Percentiles rank a stretch among this genome's conserved stretches.
These are phyloP conservation scores for Mycosarcoma mackinlayi DNA, from an alignment of 1,284 basidiomycete genomes.

Conservation along the genomic window DNA sequence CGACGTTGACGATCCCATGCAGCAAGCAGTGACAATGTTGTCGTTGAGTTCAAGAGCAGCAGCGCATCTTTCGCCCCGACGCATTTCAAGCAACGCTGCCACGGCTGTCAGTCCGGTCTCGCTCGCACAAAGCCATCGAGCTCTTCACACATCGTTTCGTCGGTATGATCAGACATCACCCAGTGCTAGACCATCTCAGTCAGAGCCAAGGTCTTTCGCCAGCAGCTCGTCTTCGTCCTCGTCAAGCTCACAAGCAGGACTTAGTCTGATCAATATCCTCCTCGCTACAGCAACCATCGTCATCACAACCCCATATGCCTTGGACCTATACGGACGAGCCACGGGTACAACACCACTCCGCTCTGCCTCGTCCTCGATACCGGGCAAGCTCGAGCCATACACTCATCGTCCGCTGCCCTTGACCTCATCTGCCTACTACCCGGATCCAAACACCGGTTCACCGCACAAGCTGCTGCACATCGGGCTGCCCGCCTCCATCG, in stretches of 20 bases:
- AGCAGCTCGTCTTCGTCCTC: constrained; percentile 14
- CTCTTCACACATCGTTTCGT: constrained; percentile 16
- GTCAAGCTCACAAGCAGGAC: neutral
- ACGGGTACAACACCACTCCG: constrained; percentile 11
- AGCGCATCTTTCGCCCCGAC: neutral
- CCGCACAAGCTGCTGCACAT: constrained; percentile 31
- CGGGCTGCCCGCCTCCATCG: constrained; percentile 14
- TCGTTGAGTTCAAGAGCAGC: neutral
- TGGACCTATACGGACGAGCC: constrained; percentile 20
- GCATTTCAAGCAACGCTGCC: neutral
- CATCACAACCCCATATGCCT: constrained; percentile 5
- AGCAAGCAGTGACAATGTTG: too few relatives aligned
- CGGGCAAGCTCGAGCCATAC: constrained; percentile 33
- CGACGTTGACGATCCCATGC: neutral
- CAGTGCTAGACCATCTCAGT: neutral
- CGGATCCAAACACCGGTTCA: constrained; percentile 15
- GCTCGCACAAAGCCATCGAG: neutral
- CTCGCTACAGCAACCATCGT: constrained; percentile 23
- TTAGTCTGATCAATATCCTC: constrained; percentile 25
- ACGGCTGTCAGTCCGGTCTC: neutral
- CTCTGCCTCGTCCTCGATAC: constrained; percentile 18
- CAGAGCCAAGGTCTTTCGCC: constrained; percentile 2
- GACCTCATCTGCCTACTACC: constrained; percentile 18
- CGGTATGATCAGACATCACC: neutral
- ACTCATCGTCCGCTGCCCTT: constrained; percentile 23